Conservation (phyloP, 305 asterid genomes). For the Andrographis paniculata region DNA sequence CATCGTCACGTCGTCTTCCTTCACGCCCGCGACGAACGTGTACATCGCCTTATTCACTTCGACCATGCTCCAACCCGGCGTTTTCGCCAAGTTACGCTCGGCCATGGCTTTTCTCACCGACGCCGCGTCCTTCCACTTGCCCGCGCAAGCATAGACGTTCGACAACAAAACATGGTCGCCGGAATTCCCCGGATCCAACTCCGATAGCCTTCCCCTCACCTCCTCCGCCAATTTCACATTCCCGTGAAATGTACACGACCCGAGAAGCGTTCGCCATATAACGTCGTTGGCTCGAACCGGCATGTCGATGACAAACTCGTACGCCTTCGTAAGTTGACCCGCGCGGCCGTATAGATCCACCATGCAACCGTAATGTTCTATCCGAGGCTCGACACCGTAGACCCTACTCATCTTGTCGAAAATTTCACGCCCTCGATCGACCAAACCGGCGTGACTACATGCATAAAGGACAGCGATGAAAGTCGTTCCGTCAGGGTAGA, state of each 20-base stretch:
- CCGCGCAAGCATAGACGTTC: conserved; percentile 61
- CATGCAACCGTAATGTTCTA: conserved; percentile 88
- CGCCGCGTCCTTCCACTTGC: conserved; percentile 61
- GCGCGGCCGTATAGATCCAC: conserved; percentile 84
- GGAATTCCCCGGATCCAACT: conserved; percentile 55
- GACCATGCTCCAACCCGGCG: conserved; percentile 75
- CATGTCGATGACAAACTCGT: conserved; percentile 47
- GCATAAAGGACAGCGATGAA: conserved; percentile 62
- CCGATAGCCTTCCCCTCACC: conserved; percentile 44
- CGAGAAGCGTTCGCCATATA: conserved; percentile 84
- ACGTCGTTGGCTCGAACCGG: conserved; percentile 56
- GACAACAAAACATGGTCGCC: conserved; percentile 65
- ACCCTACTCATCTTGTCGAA: conserved; percentile 47
- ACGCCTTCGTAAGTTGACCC: conserved; percentile 52
- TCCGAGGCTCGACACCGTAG: conserved; percentile 41
- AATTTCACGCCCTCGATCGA: conserved; percentile 41
- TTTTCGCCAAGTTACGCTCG: conserved; percentile 40
- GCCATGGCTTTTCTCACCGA: conserved; percentile 49
- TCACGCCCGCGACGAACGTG: conserved; percentile 41
- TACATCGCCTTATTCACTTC: conserved; percentile 47
- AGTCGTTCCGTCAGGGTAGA: conserved; percentile 49
- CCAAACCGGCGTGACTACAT: conserved; percentile 79
- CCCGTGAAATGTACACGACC: conserved; percentile 71
- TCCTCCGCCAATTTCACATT: conserved; percentile 53
- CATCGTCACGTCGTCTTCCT: conserved; percentile 23